These are phyloP conservation scores for Millerago galiae DNA, from an alignment of 805 yeast genomes.

Conservation along the genomic window DNA sequence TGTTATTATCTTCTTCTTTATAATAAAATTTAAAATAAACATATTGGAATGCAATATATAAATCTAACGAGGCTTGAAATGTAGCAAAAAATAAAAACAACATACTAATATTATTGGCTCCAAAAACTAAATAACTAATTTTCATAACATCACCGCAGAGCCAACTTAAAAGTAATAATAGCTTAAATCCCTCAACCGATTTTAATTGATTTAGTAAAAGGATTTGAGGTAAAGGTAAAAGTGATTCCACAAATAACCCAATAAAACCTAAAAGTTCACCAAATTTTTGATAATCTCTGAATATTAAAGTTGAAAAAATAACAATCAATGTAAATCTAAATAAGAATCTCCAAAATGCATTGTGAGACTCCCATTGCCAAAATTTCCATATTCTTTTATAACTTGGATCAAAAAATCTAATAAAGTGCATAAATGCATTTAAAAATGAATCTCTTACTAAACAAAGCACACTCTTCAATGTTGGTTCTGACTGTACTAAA, in stretches of 20 bases:
- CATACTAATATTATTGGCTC: constrained; percentile 61
- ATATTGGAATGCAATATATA: constrained; percentile 68
- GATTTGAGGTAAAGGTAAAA: constrained; percentile 73
- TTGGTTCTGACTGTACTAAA: constrained; percentile 1
- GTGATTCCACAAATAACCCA: constrained; percentile 67
- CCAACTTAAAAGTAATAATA: constrained; percentile 76
- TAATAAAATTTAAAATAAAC: constrained; percentile 49
- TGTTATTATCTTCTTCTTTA: background rate
- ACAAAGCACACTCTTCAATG: constrained; percentile 8
- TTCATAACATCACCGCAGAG: constrained; percentile 82
- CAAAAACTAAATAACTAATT: constrained; percentile 65
- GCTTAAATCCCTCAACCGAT: constrained; percentile 73
- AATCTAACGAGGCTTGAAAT: constrained; percentile 72
- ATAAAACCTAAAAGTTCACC: constrained; percentile 50
- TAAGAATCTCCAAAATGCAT: constrained; percentile 58
- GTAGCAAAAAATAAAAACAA: constrained; percentile 65
- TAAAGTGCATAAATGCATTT: constrained; percentile 29
- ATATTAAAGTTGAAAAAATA: constrained; percentile 31
- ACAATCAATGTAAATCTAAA: constrained; percentile 17
- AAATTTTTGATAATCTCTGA: constrained; percentile 32
- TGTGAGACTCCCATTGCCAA: constrained; percentile 80
- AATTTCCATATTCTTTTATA: constrained; percentile 58
- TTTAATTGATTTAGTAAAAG: constrained; percentile 58
- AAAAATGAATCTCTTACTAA: constrained; percentile 10
- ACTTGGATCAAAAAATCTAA: constrained; percentile 65